Base-by-base conservation (phyloP, 2,329 filamentous ascomycete genomes). In the Colletotrichum chlorophyti region DNA sequence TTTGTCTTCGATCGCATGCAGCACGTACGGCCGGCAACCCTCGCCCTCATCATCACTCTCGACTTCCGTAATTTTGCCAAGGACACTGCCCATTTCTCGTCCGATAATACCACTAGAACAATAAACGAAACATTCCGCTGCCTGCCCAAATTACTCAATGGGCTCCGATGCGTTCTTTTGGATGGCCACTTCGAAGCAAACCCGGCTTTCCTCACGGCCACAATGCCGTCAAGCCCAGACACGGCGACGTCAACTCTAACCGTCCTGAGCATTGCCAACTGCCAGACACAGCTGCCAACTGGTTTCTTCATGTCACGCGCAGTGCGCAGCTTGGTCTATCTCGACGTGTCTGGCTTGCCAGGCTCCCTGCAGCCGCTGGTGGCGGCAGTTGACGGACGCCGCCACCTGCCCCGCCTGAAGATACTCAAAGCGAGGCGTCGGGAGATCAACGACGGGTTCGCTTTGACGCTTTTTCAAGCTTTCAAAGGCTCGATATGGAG, bases 331-430 rank as follows among this genome's bases (percentile, higher is more conserved):
- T 63, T 86, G 29, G 72, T 83, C 6, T 86, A 82, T 60, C 74
- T 86, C 4, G 83, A 86, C 53, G 60, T 84, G 8, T 85, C 83
- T 1, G 70, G 74, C 17, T 64, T 79, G n/a, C 76, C 76, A 0
- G 81, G 79, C 1, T 81, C 79, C 0, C 64, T 82, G 10, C 68
- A 65, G 37, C 64, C 70, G 14, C 64, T 79, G 1, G 55, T 76
- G 6, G 68, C 72, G 11, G 63, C 67, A 1, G 68, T 69, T 1
- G 45, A 77, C 8, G 71, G 69, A 4, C 67, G 71, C 29, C 47
- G 53, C 11, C 66, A 68, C n/a, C 68, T 85, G 31, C 76, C 77
- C 2, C 69, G 73, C 41, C 72, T 88, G 8, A 78, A 80, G 3
- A 71, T 87, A 4, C 67, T 88, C 23, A 87, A 84, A 63, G 69